Evolutionary conservation across 768 basidiomycete species (phyloP).

Genomic region (Panus rudis): DNA sequence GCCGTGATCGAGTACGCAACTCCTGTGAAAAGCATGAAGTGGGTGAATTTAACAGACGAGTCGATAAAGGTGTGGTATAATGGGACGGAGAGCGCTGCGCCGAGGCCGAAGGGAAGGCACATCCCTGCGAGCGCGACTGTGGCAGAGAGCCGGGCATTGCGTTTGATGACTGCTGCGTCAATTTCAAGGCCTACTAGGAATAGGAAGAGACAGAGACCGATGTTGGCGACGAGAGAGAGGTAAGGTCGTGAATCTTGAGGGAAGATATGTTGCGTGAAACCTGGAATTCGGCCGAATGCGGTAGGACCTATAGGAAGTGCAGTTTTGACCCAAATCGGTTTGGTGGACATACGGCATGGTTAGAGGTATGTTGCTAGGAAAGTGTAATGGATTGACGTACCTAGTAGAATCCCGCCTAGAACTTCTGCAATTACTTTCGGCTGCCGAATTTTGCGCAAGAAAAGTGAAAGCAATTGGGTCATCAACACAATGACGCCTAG

Average conservation of each 20-base stretch:
- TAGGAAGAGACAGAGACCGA: slow-evolving; percentile 82
- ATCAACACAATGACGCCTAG: slow-evolving; percentile 80
- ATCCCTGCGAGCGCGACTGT: slow-evolving; percentile 80
- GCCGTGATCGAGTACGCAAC: slow-evolving; percentile 88
- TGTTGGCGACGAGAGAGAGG: slow-evolving; percentile 81
- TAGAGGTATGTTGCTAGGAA: no score
- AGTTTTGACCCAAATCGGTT: background rate
- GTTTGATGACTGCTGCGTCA: slow-evolving; percentile 69
- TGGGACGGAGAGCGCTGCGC: slow-evolving; percentile 60
- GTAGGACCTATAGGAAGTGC: slow-evolving; percentile 32
- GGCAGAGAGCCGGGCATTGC: slow-evolving; percentile 61
- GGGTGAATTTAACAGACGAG: slow-evolving; percentile 59
- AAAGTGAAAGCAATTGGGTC: slow-evolving; percentile 68
- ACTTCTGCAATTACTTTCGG: slow-evolving; percentile 84
- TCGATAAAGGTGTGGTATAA: slow-evolving; percentile 75
- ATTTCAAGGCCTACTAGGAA: slow-evolving; percentile 94
- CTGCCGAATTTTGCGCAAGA: slow-evolving; percentile 68
- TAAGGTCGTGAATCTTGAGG: slow-evolving; percentile 64
- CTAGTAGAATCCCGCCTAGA: slow-evolving; percentile 84
- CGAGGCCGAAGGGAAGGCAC: slow-evolving; percentile 81
- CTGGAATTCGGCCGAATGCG: slow-evolving; percentile 74
- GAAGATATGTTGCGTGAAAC: slow-evolving; percentile 84
- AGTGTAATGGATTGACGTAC: slow-evolving; percentile 26
- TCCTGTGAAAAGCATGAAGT: slow-evolving; percentile 93
- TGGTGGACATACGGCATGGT: no score